Conservation (phyloP, 495 filamentous ascomycete species). For the Xylaria sp. region DNA sequence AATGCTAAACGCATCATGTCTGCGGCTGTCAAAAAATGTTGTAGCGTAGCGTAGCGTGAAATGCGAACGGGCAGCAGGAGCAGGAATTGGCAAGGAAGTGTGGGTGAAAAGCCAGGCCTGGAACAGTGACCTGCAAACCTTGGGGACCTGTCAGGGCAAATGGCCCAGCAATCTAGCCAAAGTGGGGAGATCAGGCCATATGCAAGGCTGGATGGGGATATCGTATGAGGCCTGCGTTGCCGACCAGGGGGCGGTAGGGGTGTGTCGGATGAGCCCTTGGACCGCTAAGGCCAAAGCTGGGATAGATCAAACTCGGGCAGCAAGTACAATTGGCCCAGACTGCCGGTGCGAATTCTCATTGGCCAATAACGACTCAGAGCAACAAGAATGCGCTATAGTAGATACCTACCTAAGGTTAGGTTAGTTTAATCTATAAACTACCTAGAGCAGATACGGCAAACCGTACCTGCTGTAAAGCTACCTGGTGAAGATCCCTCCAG, state of each 20-base stretch:
- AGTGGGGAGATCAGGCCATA: conserved; percentile 43
- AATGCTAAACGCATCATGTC: neutral
- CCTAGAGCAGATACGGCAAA: no score
- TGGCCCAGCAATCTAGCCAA: conserved; percentile 23
- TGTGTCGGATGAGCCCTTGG: conserved; percentile 20
- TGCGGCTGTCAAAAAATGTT: neutral
- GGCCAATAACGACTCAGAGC: neutral
- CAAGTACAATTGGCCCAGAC: conserved; percentile 13
- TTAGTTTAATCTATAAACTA: no score
- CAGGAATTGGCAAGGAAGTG: neutral
- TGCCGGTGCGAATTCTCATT: conserved; percentile 5
- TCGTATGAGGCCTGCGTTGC: conserved; percentile 43
- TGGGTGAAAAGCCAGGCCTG: neutral
- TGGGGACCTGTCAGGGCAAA: conserved; percentile 35
- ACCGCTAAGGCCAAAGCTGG: neutral
- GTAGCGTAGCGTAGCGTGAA: neutral
- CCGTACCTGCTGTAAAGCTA: no score
- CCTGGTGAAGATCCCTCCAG: no score
- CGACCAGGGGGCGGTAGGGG: neutral
- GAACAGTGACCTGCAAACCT: neutral
- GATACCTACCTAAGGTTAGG: neutral
- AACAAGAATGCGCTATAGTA: neutral
- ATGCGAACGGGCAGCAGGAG: neutral
- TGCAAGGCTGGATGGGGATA: conserved; percentile 39
- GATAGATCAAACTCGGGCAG: neutral